Base-by-base conservation (phyloP, 2,329 filamentous ascomycete species). In the Bipolaris oryzae region DNA sequence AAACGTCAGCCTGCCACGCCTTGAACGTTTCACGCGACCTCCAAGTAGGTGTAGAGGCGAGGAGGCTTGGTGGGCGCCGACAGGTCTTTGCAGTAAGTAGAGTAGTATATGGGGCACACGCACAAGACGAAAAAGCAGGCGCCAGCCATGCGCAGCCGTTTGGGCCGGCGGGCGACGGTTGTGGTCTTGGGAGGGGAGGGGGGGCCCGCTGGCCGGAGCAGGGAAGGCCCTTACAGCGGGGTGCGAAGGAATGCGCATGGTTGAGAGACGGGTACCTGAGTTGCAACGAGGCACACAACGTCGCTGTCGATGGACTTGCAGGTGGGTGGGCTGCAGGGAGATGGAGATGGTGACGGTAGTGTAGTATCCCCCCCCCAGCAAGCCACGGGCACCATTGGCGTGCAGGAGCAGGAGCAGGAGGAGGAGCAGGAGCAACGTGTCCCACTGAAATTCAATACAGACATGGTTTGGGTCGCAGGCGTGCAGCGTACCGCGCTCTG, bases 351-450 rank as follows among this genome's bases (percentile, higher is more conserved):
- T 62, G 45, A 41, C 57, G 55, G 35, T 31, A 28, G 46, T 43
- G 42, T 25, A 7, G 23, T 3, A 3, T 5, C 21, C 21, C 21
- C 23, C 23, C 23, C 52, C 57, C 42, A 56, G 58, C 60, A 60
- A 61, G 58, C 45, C 53, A 60, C 37, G 56, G 50, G 7, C 9
- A 28, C 25, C 25, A 9, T 10, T 10, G 25, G 25, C 25, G 25
- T 28, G 25, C 25, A 28, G 25, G 9, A 28, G 63, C 68, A 62
- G 56, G 58, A 58, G 66, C 21, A 21, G 21, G 21, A 21, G 21
- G 66, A 28, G 25, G 9, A 28, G 63, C 68, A 63, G 56, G 58
- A 59, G 66, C 67, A 67, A 73, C 70, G 69, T 72, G 71, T 63
- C 57, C 57, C 59, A 61, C 62, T 43, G 57, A 28, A 41, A 55